phyloP scores from a whole-genome alignment of 2,329 filamentous ascomycete genomes.

The Hypoxylon sp. region DNA sequence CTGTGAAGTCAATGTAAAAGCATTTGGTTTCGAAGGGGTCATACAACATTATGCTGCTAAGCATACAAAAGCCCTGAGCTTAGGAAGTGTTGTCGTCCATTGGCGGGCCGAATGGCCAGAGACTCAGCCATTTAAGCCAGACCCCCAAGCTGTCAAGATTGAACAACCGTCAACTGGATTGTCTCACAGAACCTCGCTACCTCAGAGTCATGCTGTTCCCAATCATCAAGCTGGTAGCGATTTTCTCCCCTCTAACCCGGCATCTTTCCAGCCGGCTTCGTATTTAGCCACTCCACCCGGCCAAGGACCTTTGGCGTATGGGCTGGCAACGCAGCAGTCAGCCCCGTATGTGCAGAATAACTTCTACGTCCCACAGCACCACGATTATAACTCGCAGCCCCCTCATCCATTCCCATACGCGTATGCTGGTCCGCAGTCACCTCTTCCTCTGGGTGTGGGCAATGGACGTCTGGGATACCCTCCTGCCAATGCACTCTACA shows the following conservation, averaged over 20 bases:
- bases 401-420: slow-evolving; percentile 38
- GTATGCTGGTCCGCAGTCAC: slow-evolving; percentile 11
- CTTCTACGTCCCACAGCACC: slow-evolving; percentile 17
- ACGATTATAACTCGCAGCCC: slow-evolving; percentile 21
- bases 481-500: slow-evolving; percentile 30
- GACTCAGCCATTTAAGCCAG: slow-evolving; percentile 73
- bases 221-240: slow-evolving; percentile 2
- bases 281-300: slow-evolving; percentile 33
- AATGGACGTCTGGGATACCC: slow-evolving; percentile 17
- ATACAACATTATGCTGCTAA: slow-evolving; percentile 87
- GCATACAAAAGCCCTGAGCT: slow-evolving; percentile 75
- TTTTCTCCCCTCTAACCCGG: slow-evolving; percentile 34
- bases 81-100: slow-evolving; percentile 76
- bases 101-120: slow-evolving; percentile 86
- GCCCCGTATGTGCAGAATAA: slow-evolving; percentile 16
- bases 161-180: slow-evolving; percentile 19
- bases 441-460: slow-evolving; percentile 16
- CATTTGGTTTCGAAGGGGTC: slow-evolving; percentile 79
- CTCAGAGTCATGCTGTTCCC: slow-evolving; percentile 2
- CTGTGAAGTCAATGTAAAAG: slow-evolving; percentile 71
- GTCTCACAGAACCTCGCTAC: slow-evolving; percentile 7
- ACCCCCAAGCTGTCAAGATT: slow-evolving; percentile 56
- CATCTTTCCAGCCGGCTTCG: slow-evolving; percentile 26
- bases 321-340: slow-evolving; percentile 21
- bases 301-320: slow-evolving; percentile 42